Percentiles rank a stretch among this genome's conserved stretches.
Evolutionary conservation across 1,139 yeast species (phyloP).

Genomic region (Candida dubliniensis): DNA sequence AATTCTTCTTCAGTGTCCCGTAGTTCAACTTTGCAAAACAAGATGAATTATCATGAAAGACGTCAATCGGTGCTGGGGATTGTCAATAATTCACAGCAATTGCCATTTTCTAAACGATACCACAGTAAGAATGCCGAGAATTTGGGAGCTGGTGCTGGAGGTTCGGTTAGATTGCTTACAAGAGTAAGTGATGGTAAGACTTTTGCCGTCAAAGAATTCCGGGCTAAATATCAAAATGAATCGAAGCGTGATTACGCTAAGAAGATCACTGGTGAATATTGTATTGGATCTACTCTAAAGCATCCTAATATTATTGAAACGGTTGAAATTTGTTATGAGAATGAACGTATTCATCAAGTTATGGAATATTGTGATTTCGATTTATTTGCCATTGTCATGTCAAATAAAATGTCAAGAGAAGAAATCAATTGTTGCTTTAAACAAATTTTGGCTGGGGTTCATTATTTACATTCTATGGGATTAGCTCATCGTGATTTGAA

Average conservation of each 20-base stretch:
- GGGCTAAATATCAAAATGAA: conserved; percentile 75
- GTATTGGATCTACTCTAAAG: conserved; percentile 87
- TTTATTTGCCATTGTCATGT: conserved; percentile 92
- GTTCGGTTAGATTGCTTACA: conserved; percentile 76
- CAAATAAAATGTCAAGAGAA: conserved; percentile 82
- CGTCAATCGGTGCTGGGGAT: conserved; percentile 39
- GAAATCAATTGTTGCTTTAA: conserved; percentile 91
- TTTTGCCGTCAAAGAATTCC: conserved; percentile 91
- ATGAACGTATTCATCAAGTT: conserved; percentile 82
- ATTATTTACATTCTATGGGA: conserved; percentile 83
- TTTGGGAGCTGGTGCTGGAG: conserved; percentile 96
- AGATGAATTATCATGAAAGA: conserved; percentile 37
- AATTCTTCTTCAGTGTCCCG: conserved; percentile 26
- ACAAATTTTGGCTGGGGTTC: conserved; percentile 80
- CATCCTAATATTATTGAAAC: conserved; percentile 92
- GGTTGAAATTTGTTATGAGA: conserved; percentile 86
- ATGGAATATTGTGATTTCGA: conserved; percentile 96
- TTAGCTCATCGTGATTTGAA: conserved; percentile 91
- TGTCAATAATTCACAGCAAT: conserved; percentile 29
- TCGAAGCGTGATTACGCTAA: conserved; percentile 84
- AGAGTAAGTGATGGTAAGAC: conserved; percentile 67
- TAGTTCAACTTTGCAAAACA: conserved; percentile 30
- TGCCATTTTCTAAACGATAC: conserved; percentile 72
- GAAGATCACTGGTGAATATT: conserved; percentile 92
- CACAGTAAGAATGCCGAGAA: conserved; percentile 80